Percentiles rank a stretch among this genome's conserved stretches.
Evolutionary conservation across 306 rosid genomes (phyloP).

Genomic region (Castanea mollissima): DNA sequence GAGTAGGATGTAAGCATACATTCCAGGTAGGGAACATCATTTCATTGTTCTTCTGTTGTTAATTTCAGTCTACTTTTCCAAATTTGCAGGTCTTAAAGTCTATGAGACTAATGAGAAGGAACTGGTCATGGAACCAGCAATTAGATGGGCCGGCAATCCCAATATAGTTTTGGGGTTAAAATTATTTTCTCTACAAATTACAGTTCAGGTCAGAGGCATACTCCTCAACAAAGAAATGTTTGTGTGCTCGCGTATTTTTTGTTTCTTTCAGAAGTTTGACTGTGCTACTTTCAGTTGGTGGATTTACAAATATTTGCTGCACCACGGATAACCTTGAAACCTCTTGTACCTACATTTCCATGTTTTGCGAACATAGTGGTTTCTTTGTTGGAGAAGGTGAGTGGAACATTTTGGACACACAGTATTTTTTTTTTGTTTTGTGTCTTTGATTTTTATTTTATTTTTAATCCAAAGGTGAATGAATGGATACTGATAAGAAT

Average conservation of each 20-base stretch:
- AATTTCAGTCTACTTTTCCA: constrained; percentile 13
- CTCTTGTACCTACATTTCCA: constrained; percentile 91
- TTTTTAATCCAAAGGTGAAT: constrained; percentile 1
- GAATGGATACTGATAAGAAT: constrained; percentile 4
- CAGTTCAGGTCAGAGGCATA: constrained; percentile 63
- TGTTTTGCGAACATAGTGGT: constrained; percentile 71
- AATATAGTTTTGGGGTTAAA: constrained; percentile 57
- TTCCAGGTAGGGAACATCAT: background rate
- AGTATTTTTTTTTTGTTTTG: background rate
- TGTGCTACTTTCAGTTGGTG: constrained; percentile 60
- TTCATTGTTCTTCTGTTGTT: background rate
- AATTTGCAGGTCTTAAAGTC: constrained; percentile 67
- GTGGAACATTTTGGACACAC: background rate
- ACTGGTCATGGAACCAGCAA: constrained; percentile 71
- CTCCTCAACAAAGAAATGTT: constrained; percentile 9
- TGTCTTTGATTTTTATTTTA: background rate
- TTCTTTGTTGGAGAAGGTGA: constrained; percentile 89
- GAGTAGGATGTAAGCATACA: too few relatives aligned
- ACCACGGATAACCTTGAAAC: constrained; percentile 68
- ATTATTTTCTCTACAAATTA: constrained; percentile 50
- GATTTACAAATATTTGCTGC: constrained; percentile 77
- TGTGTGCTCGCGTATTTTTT: background rate
- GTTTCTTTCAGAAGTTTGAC: constrained; percentile 30
- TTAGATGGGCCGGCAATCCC: constrained; percentile 93
- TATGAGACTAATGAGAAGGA: constrained; percentile 80